These are phyloP conservation scores for Reutealis trisperma DNA, from an alignment of 345 rosid genomes.

Conservation along the genomic window DNA sequence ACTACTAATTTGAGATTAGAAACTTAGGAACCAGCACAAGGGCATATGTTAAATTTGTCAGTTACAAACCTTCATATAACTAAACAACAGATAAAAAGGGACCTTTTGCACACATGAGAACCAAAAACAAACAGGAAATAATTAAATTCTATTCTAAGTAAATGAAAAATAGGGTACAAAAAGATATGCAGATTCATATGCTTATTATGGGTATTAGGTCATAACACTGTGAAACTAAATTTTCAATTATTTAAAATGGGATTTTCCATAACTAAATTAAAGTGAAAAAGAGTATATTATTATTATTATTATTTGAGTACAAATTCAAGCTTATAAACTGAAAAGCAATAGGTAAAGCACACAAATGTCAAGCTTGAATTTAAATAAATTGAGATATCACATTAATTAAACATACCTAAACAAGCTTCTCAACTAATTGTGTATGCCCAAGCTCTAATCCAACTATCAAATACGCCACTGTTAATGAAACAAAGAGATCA, in stretches of 20 bases:
- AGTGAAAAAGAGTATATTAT: not conserved
- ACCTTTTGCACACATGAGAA: not conserved
- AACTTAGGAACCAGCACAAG: not conserved
- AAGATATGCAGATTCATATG: too few relatives aligned
- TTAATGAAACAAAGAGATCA: not conserved
- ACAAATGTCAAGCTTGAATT: not conserved
- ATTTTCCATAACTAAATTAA: not conserved
- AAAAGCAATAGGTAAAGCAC: not conserved
- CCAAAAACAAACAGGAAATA: not conserved
- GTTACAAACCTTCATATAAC: not conserved
- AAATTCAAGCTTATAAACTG: not conserved
- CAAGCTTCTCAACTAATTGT: not conserved
- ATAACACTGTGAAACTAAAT: not conserved
- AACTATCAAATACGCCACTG: not conserved
- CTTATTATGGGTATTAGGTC: too few relatives aligned
- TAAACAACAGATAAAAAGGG: not conserved
- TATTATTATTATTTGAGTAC: not conserved
- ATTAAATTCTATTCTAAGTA: too few relatives aligned
- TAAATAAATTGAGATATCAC: not conserved
- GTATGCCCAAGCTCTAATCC: too few relatives aligned
- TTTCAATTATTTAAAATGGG: not conserved
- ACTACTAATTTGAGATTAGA: not conserved
- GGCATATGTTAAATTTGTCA: not conserved
- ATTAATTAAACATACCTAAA: not conserved
- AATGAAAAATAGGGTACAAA: not conserved